phyloP scores from a whole-genome alignment of 169 alveolate species.

The Neospora caninum region DNA sequence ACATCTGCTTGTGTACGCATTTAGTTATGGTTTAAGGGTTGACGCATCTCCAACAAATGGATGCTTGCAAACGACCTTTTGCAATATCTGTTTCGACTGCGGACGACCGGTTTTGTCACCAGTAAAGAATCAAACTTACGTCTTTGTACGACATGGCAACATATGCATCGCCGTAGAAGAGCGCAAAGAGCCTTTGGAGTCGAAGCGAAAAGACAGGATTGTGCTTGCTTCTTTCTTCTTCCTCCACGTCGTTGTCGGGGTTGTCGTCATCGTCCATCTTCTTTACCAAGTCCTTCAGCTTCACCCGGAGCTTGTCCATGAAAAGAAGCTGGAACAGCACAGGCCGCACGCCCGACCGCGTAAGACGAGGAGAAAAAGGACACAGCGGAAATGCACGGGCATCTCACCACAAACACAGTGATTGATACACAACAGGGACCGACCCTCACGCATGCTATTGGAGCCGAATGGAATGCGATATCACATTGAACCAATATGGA shows the following conservation, averaged over 20 bases:
- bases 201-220: conserved; percentile 15
- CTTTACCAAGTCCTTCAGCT: neutral
- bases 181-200: neutral
- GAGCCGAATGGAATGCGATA: no score
- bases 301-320: conserved; percentile 23
- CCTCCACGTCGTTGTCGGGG: conserved; percentile 24
- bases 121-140: no score
- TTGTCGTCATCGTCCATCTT: conserved; percentile 22
- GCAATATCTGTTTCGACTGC: no score
- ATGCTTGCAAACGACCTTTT: no score
- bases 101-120: no score
- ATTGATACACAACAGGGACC: neutral
- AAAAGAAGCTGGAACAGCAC: neutral
- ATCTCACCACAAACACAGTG: neutral
- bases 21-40: no score
- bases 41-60: no score
- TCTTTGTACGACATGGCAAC: conserved; percentile 10
- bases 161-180: conserved; percentile 33
- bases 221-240: conserved; percentile 10
- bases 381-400: neutral
- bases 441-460: no score
- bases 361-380: neutral
- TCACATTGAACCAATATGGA: no score
- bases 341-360: neutral
- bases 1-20: no score